Percentiles rank a stretch among this genome's conserved stretches.
Evolutionary conservation across 768 basidiomycete genomes (phyloP).

Genomic region (Lactifluus pinguis): DNA sequence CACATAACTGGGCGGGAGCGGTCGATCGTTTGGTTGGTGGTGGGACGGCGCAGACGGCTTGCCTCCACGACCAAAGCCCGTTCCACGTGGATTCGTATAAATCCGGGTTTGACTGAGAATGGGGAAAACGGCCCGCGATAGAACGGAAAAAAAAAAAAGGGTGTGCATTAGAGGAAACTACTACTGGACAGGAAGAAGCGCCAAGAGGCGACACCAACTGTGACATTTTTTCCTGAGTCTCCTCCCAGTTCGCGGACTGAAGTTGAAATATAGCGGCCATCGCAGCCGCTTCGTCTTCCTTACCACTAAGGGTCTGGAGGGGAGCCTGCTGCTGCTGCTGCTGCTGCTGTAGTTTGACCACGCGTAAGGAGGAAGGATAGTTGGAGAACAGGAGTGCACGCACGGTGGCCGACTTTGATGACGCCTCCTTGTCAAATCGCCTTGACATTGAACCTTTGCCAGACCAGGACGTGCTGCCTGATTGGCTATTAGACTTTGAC

Average conservation of each 20-base stretch:
- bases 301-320: constrained; percentile 32
- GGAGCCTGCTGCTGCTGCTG: constrained; percentile 20
- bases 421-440: constrained; percentile 69
- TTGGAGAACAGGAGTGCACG: background rate
- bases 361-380: background rate
- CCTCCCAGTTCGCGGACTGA: constrained; percentile 92
- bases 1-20: constrained; percentile 90
- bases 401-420: background rate
- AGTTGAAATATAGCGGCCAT: constrained; percentile 98
- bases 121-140: constrained; percentile 19
- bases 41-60: constrained; percentile 46
- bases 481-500: constrained; percentile 22
- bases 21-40: constrained; percentile 55
- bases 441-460: constrained; percentile 63
- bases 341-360: constrained; percentile 14
- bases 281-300: constrained; percentile 84
- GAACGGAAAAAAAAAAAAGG: constrained; percentile 16
- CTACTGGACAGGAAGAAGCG: constrained; percentile 52
- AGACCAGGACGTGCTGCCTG: constrained; percentile 40
- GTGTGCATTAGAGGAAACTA: constrained; percentile 70
- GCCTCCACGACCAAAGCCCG: constrained; percentile 46
- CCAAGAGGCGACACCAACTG: constrained; percentile 73
- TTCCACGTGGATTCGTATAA: constrained; percentile 58
- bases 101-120: constrained; percentile 53
- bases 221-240: constrained; percentile 99